These are phyloP conservation scores for Penicillium pulvis DNA, from an alignment of 495 filamentous ascomycete species.

Conservation along the genomic window DNA sequence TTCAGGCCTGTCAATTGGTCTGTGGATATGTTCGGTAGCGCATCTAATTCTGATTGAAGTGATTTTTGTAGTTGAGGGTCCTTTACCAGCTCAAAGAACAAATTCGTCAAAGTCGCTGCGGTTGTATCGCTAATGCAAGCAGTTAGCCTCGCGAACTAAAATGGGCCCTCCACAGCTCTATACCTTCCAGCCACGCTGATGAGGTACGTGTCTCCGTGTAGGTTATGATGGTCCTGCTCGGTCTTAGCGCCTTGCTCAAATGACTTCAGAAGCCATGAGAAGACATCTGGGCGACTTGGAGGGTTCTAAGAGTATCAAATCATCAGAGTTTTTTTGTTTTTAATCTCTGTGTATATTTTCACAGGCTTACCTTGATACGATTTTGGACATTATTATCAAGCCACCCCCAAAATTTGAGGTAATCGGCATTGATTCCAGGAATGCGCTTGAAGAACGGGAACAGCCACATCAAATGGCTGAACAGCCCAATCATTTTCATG, in stretches of 20 bases:
- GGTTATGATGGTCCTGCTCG: conserved; percentile 24
- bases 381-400: conserved; percentile 25
- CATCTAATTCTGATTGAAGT: conserved; percentile 27
- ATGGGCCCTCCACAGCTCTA: neutral
- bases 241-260: conserved; percentile 29
- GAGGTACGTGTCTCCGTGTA: conserved; percentile 36
- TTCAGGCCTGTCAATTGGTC: conserved; percentile 10
- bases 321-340: no score
- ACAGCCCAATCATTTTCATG: conserved; percentile 35
- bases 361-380: conserved; percentile 12
- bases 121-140: conserved; percentile 37
- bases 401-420: conserved; percentile 30
- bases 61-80: conserved; percentile 14
- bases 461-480: conserved; percentile 42
- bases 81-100: conserved; percentile 38
- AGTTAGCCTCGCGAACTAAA: neutral
- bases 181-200: conserved; percentile 49
- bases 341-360: no score
- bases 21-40: conserved; percentile 13
- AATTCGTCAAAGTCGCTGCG: conserved; percentile 31
- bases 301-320: conserved; percentile 19
- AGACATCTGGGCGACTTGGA: conserved; percentile 31
- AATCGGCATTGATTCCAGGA: conserved; percentile 31
- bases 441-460: conserved; percentile 35
- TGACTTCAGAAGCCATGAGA: conserved; percentile 34